Conservation (phyloP, 78 protist species). For the Emiliania huxleyi region DNA sequence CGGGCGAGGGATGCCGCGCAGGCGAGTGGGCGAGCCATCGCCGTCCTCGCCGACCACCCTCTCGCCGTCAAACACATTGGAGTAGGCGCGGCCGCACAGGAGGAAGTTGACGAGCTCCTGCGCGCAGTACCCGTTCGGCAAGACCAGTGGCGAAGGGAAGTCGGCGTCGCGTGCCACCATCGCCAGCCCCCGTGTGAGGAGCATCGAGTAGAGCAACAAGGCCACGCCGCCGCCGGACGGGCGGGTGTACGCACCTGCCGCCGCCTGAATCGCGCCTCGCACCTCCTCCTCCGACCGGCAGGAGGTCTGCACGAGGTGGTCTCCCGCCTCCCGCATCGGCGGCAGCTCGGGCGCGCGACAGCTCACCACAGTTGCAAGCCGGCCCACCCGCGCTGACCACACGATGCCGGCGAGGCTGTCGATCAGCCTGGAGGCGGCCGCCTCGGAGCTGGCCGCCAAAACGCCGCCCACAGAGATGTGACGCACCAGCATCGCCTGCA, state of each 20-base stretch:
- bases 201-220: not conserved
- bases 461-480: not conserved
- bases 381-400: slow-evolving; percentile 10
- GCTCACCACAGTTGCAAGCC: not conserved
- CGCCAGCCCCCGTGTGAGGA: slow-evolving; percentile 26
- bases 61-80: slow-evolving; percentile 58
- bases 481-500: slow-evolving; percentile 40
- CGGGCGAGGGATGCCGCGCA: not conserved
- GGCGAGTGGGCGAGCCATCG: not conserved
- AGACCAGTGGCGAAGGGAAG: slow-evolving; percentile 16
- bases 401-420: slow-evolving; percentile 1
- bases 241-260: not conserved
- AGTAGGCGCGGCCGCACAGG: slow-evolving; percentile 39
- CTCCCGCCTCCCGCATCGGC: not conserved
- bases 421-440: slow-evolving; percentile 7
- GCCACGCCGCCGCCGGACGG: not conserved
- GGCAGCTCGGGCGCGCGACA: not conserved
- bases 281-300: not conserved
- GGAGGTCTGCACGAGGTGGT: not conserved
- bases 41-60: not conserved
- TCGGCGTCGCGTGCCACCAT: slow-evolving; percentile 5
- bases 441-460: not conserved
- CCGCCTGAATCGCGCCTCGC: not conserved
- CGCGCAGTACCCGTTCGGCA: slow-evolving; percentile 37
- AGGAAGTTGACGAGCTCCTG: slow-evolving; percentile 63